phyloP scores from a whole-genome alignment of 495 filamentous ascomycete species.

The Pyronema domesticum region DNA sequence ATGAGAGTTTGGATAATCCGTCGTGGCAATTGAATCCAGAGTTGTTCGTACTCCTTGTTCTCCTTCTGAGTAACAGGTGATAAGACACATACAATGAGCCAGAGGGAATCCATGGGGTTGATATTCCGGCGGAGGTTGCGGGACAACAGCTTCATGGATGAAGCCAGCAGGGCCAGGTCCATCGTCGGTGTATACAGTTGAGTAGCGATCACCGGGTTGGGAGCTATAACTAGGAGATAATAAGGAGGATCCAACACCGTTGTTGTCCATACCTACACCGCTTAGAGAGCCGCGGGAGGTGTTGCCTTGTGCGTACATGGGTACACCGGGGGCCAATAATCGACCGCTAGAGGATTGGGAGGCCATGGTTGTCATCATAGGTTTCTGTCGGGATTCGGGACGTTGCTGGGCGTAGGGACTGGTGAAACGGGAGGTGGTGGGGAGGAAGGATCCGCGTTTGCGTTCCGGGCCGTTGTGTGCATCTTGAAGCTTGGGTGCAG shows the following conservation, averaged over 20 bases:
- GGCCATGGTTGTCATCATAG: conserved; percentile 79
- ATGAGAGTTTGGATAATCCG: conserved; percentile 97
- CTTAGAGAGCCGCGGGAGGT: conserved; percentile 24
- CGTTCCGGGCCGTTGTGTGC: conserved; percentile 45
- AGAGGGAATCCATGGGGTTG: conserved; percentile 90
- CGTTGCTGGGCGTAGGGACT: conserved; percentile 67
- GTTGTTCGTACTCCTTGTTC: conserved; percentile 84
- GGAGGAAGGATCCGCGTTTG: conserved; percentile 73
- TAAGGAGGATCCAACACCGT: conserved; percentile 11
- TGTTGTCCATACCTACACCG: conserved; percentile 12
- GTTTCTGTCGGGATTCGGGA: conserved; percentile 32
- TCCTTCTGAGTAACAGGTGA: conserved; percentile 96
- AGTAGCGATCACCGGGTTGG: conserved; percentile 32
- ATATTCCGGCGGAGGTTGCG: conserved; percentile 94
- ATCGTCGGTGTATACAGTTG: conserved; percentile 36
- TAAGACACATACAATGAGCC: conserved; percentile 80
- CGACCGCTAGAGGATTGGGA: conserved; percentile 70
- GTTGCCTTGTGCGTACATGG: conserved; percentile 54
- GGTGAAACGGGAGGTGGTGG: conserved; percentile 80
- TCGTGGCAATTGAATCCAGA: conserved; percentile 88
- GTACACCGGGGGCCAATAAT: conserved; percentile 45
- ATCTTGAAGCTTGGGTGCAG: conserved; percentile 64
- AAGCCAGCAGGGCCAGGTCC: conserved; percentile 75
- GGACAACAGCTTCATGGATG: conserved; percentile 87
- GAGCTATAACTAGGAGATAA: conserved; percentile 5